Evolutionary conservation across 768 basidiomycete species (phyloP).

Genomic region (Kwoniella shandongensis): DNA sequence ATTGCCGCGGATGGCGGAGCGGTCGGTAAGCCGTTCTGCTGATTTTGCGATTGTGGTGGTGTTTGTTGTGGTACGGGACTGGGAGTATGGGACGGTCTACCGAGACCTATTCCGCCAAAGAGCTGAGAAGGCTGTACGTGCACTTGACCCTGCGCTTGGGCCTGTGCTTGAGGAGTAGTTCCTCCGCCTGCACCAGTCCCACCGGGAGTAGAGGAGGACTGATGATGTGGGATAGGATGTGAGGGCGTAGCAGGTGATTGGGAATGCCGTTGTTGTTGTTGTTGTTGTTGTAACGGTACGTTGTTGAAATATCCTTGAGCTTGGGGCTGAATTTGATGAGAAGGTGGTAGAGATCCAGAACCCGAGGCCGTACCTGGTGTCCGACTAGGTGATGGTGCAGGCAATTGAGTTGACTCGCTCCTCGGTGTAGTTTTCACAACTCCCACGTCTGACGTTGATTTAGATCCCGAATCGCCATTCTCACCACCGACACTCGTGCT

Average conservation of each 20-base stretch:
- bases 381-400: neutral
- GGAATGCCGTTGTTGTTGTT: neutral
- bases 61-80: neutral
- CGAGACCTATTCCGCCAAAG: neutral
- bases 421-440: too few relatives aligned
- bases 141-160: neutral
- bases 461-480: too few relatives aligned
- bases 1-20: neutral
- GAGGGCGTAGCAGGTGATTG: too few relatives aligned
- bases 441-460: too few relatives aligned
- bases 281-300: neutral
- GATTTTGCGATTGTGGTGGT: neutral
- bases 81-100: neutral
- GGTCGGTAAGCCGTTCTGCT: neutral
- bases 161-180: neutral
- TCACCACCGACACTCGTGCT: too few relatives aligned
- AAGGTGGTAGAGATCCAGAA: neutral
- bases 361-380: neutral
- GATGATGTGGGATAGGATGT: neutral
- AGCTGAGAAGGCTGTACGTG: neutral
- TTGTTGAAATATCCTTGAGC: neutral
- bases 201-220: too few relatives aligned
- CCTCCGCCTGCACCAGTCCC: too few relatives aligned
- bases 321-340: neutral
- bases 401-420: too few relatives aligned